Percentiles rank a stretch among this genome's conserved stretches.
Evolutionary conservation across 148 eudicot species (phyloP).

Genomic region (Euryodendron excelsum): DNA sequence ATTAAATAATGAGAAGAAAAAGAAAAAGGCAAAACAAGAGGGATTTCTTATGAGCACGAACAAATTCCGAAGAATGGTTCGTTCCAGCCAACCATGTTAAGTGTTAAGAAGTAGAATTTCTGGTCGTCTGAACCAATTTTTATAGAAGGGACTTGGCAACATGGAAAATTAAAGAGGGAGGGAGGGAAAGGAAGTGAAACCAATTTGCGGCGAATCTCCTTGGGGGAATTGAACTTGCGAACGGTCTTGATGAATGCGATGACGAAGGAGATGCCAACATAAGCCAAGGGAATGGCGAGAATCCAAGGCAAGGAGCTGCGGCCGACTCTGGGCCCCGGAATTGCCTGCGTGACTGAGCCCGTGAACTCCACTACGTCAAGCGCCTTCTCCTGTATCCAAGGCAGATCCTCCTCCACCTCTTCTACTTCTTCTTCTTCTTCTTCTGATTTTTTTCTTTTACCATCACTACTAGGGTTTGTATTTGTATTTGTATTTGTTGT

Average conservation of each 20-base stretch:
- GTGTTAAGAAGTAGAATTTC: too few relatives aligned
- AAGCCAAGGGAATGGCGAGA: constrained; percentile 71
- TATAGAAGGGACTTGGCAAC: neutral
- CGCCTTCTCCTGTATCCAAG: constrained; percentile 89
- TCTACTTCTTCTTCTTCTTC: constrained; percentile 23
- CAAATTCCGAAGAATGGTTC: neutral
- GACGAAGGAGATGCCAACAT: constrained; percentile 58
- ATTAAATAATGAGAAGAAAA: neutral
- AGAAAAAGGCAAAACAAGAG: neutral
- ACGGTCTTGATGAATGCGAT: constrained; percentile 59
- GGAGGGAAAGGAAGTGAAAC: constrained; percentile 23
- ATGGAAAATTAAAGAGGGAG: neutral
- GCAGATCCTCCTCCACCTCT: constrained; percentile 70
- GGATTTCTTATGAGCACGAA: neutral
- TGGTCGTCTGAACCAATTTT: neutral
- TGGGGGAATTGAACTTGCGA: constrained; percentile 66
- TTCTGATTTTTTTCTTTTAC: neutral
- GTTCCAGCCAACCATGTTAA: neutral
- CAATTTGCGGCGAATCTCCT: constrained; percentile 59
- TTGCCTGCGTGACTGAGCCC: constrained; percentile 74
- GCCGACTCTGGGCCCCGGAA: constrained; percentile 88
- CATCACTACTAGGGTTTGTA: neutral
- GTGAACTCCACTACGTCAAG: constrained; percentile 87
- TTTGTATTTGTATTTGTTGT: neutral
- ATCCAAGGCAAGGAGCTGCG: constrained; percentile 71